These are phyloP conservation scores for Fusarium napiforme DNA, from an alignment of 2,329 filamentous ascomycete genomes.

Conservation along the genomic window DNA sequence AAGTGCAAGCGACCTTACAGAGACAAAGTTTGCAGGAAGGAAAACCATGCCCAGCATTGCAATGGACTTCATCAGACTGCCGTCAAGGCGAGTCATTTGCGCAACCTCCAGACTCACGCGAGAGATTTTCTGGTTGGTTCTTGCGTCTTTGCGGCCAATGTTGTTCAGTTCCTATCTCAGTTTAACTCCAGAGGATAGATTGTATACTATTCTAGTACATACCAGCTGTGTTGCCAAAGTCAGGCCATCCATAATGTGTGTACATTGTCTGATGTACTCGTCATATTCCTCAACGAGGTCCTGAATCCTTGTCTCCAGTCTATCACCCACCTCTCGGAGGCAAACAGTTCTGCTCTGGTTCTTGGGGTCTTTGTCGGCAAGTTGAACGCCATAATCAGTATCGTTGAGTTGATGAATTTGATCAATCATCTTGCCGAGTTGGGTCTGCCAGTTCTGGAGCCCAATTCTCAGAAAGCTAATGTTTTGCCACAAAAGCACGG, in stretches of 20 bases:
- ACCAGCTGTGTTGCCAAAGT: not conserved
- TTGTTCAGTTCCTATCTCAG: not conserved
- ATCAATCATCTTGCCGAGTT: not conserved
- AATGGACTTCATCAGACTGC: constrained; percentile 3
- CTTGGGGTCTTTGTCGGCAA: not conserved
- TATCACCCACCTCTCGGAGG: not conserved
- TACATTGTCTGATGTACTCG: constrained; percentile 1
- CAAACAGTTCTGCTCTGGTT: no score
- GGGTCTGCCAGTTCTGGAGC: constrained; percentile 5
- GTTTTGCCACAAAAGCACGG: not conserved
- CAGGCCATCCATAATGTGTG: not conserved
- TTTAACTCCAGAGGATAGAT: no score
- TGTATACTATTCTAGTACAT: no score
- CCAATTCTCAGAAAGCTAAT: not conserved
- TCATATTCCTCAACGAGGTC: constrained; percentile 4
- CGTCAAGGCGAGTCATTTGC: not conserved
- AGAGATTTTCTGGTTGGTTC: not conserved
- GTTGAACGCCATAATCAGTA: not conserved
- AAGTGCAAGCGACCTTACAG: not conserved
- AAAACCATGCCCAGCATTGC: constrained; percentile 8
- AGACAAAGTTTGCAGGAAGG: constrained; percentile 7
- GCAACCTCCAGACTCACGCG: not conserved
- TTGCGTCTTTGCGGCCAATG: not conserved
- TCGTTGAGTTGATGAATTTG: not conserved
- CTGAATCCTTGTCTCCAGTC: not conserved